Conservation (phyloP, 257 asterid species). For the Hygrophila difformis region DNA sequence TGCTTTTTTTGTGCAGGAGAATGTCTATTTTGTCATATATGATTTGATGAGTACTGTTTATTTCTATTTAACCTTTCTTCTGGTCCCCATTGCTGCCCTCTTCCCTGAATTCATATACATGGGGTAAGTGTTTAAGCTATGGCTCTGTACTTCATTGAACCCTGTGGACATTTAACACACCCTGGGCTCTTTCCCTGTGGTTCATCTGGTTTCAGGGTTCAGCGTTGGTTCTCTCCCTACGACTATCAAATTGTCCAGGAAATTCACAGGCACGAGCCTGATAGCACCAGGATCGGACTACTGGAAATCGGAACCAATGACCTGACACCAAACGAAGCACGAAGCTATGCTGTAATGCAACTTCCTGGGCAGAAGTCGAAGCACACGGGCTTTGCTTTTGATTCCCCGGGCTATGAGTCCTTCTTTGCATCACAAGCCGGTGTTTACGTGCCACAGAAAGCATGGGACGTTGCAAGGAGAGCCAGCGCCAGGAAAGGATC, state of each 20-base stretch:
- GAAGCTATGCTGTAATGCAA: constrained; percentile 87
- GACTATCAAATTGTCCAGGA: constrained; percentile 96
- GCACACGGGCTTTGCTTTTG: constrained; percentile 97
- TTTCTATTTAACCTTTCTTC: constrained; percentile 81
- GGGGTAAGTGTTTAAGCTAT: constrained; percentile 50
- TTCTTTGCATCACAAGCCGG: constrained; percentile 99
- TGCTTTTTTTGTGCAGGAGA: constrained; percentile 47
- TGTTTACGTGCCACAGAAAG: constrained; percentile 80
- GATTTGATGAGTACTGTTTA: constrained; percentile 86
- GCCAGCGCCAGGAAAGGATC: constrained; percentile 80
- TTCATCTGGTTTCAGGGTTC: constrained; percentile 46
- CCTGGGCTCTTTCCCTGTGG: not conserved
- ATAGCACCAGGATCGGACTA: constrained; percentile 54
- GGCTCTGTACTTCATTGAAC: not conserved
- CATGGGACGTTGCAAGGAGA: constrained; percentile 98
- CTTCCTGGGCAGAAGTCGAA: constrained; percentile 80
- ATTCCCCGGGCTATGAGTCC: constrained; percentile 96
- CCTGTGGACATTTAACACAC: not conserved
- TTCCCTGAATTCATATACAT: constrained; percentile 70
- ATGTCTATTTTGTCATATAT: constrained; percentile 71
- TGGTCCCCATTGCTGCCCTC: constrained; percentile 84
- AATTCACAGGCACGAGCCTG: constrained; percentile 78
- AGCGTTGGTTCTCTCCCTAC: constrained; percentile 93
- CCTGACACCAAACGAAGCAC: constrained; percentile 71
- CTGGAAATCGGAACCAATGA: constrained; percentile 60